Evolutionary conservation across 352 stramenopile species (phyloP).

Genomic region (Ochromonadaceae sp.): DNA sequence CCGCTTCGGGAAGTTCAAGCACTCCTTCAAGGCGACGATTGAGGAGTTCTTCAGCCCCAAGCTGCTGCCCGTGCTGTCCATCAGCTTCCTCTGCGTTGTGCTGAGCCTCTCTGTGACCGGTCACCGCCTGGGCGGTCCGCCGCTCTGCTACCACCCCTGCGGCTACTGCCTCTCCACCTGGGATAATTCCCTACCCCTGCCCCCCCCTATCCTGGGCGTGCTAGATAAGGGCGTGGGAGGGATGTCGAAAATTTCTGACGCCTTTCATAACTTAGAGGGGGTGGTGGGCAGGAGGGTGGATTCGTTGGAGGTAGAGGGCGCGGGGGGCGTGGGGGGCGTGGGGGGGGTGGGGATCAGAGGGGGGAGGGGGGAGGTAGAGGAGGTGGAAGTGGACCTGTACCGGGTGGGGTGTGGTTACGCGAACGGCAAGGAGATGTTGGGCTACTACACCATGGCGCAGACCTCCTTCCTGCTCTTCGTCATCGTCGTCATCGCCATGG

Average conservation of each 20-base stretch:
- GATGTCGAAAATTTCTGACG: no score
- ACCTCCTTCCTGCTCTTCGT: constrained; percentile 28
- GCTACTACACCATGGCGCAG: constrained; percentile 27
- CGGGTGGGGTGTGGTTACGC: constrained; percentile 23
- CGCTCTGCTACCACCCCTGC: constrained; percentile 23
- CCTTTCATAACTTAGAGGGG: no score
- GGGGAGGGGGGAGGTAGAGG: no score
- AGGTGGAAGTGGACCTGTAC: not conserved
- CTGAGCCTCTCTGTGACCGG: constrained; percentile 24
- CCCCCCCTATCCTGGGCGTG: not conserved
- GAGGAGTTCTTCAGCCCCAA: constrained; percentile 28
- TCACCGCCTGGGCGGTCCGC: constrained; percentile 24
- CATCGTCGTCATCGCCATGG: constrained; percentile 20
- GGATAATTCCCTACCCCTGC: constrained; percentile 7
- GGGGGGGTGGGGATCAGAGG: no score
- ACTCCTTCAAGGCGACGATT: constrained; percentile 25
- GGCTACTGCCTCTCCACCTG: constrained; percentile 19
- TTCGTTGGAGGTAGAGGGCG: no score
- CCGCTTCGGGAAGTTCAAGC: constrained; percentile 27
- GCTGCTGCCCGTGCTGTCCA: constrained; percentile 26
- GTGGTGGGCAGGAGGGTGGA: no score
- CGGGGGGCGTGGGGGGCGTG: no score
- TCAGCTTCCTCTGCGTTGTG: constrained; percentile 26
- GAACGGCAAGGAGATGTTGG: constrained; percentile 28
- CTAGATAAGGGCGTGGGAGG: no score